Evolutionary conservation across 1,284 basidiomycete genomes (phyloP).

Genomic region (Cryptococcus wingfieldii): DNA sequence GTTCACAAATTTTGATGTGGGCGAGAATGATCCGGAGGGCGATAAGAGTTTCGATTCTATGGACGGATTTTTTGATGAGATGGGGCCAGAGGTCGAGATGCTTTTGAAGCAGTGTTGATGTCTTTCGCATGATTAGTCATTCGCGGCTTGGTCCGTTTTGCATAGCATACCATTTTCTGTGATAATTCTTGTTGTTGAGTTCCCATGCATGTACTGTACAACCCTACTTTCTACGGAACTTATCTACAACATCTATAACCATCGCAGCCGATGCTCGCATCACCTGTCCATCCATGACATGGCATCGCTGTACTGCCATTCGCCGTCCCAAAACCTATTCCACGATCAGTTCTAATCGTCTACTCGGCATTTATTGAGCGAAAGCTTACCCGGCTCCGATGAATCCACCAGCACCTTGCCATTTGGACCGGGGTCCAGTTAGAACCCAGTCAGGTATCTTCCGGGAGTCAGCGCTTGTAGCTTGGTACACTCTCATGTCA

Average conservation of each 20-base stretch:
- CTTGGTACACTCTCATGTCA: background rate
- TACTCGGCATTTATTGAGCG: background rate
- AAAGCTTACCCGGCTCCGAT: constrained; percentile 53
- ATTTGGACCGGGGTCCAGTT: constrained; percentile 55
- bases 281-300: constrained; percentile 45
- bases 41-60: constrained; percentile 35
- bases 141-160: background rate
- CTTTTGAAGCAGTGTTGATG: constrained; percentile 13
- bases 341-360: no score
- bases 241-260: no score
- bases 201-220: background rate
- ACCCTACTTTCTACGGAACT: background rate
- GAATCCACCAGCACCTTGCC: constrained; percentile 64
- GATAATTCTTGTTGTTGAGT: background rate
- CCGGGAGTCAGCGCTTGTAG: background rate
- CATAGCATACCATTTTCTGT: background rate
- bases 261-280: background rate
- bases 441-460: constrained; percentile 69
- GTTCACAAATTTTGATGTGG: constrained; percentile 18
- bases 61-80: constrained; percentile 26
- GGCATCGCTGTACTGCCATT: constrained; percentile 33
- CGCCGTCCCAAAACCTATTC: constrained; percentile 31
- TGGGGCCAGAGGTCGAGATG: constrained; percentile 28
- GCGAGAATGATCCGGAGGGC: constrained; percentile 19
- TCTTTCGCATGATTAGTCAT: background rate